A percentile compares a stretch with the other conserved stretches of the same genome.
Conservation (phyloP, 257 asterid genomes). For the Solanum paucissectum region DNA sequence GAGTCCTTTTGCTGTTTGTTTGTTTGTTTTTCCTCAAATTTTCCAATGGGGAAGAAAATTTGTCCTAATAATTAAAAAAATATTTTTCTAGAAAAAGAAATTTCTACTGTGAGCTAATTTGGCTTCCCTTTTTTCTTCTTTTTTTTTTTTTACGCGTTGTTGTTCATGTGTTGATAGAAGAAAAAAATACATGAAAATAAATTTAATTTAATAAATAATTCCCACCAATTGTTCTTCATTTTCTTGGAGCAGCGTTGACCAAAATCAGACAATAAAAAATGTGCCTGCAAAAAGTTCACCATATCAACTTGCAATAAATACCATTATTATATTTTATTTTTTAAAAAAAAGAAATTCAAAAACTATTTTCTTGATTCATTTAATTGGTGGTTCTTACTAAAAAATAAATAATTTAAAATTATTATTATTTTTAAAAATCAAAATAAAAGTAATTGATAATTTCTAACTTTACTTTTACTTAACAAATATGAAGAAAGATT, state of each 20-base stretch:
- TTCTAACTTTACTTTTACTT: background rate
- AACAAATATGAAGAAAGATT: background rate
- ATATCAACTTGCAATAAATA: background rate
- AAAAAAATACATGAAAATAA: constrained; percentile 7
- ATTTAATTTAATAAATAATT: background rate
- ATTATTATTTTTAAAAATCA: too few species aligned
- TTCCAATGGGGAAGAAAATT: background rate
- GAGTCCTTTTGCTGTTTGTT: constrained; percentile 29
- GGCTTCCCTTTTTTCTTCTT: background rate
- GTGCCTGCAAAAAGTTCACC: background rate
- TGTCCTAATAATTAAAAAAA: background rate
- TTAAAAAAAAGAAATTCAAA: background rate
- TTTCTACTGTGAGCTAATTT: background rate
- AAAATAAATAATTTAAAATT: background rate
- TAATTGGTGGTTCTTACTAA: background rate
- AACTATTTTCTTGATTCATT: background rate
- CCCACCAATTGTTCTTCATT: background rate
- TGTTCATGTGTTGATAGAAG: constrained; percentile 6
- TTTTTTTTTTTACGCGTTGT: background rate
- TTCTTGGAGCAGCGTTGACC: background rate
- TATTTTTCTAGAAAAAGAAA: background rate
- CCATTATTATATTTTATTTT: background rate
- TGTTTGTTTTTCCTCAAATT: constrained; percentile 2
- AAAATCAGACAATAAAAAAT: background rate
- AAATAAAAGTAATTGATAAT: background rate